Conservation (phyloP, 768 basidiomycete genomes). For the Kwoniella europaea region DNA sequence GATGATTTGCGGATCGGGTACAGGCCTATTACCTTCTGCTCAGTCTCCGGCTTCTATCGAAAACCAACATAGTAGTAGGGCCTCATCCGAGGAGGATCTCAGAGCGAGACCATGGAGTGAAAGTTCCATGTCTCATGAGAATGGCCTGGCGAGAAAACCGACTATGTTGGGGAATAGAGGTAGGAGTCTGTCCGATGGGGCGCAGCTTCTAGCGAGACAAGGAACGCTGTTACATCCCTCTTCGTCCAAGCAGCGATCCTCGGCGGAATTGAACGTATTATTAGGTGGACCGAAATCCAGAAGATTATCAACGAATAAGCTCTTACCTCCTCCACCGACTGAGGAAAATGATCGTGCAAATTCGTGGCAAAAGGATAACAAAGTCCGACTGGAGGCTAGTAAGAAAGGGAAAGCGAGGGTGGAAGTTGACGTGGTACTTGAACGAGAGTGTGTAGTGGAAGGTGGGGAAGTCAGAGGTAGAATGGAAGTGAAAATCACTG, state of each 20-base stretch:
- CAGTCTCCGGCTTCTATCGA: slow-evolving; percentile 7
- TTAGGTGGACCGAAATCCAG: slow-evolving; percentile 43
- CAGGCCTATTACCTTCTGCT: slow-evolving; percentile 33
- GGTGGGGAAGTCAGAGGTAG: slow-evolving; percentile 74
- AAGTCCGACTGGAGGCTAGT: slow-evolving; percentile 66
- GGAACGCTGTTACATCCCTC: slow-evolving; percentile 54
- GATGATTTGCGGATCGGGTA: slow-evolving; percentile 30
- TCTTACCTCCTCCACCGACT: slow-evolving; percentile 48
- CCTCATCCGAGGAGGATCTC: slow-evolving; percentile 17
- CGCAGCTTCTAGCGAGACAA: slow-evolving; percentile 49
- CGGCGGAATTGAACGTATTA: slow-evolving; percentile 53
- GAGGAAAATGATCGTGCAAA: slow-evolving; percentile 30
- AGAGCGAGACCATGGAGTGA: slow-evolving; percentile 45
- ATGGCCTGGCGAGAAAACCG: slow-evolving; percentile 4
- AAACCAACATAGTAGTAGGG: neutral
- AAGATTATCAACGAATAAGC: slow-evolving; percentile 39
- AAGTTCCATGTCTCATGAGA: slow-evolving; percentile 29
- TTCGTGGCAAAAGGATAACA: slow-evolving; percentile 50
- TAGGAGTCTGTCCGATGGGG: slow-evolving; percentile 50
- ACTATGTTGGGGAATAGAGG: slow-evolving; percentile 32
- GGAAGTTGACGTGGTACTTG: slow-evolving; percentile 78
- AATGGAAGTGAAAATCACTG: slow-evolving; percentile 70
- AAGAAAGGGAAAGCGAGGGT: slow-evolving; percentile 67
- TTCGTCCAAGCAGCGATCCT: slow-evolving; percentile 48
- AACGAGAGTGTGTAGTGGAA: slow-evolving; percentile 77